These are phyloP conservation scores for Eucalyptus urophylla DNA, from an alignment of 345 rosid species.

Conservation along the genomic window DNA sequence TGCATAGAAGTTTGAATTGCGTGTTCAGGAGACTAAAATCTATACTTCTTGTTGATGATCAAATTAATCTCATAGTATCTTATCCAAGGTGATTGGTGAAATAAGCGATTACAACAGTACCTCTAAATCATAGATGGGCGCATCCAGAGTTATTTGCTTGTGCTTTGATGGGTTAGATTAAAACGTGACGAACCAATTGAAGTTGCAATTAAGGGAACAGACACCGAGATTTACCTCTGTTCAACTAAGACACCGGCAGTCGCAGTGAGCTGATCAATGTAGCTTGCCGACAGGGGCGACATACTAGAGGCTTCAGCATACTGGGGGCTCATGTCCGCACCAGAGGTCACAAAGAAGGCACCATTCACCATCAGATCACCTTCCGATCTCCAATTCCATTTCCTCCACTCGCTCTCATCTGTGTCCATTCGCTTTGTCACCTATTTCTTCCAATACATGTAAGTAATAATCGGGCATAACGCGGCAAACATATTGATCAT, in stretches of 20 bases:
- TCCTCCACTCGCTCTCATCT: conserved; percentile 1
- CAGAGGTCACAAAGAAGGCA: not conserved
- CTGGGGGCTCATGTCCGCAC: not conserved
- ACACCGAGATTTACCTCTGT: not conserved
- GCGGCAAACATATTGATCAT: not conserved
- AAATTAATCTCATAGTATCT: not conserved
- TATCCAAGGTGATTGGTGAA: not conserved
- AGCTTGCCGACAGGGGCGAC: not conserved
- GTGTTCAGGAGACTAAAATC: not conserved
- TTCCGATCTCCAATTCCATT: conserved; percentile 3
- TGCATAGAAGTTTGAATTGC: not conserved
- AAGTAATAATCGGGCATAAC: not conserved
- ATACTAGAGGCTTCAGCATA: conserved; percentile 2
- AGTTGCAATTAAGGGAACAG: not conserved
- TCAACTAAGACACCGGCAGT: not conserved
- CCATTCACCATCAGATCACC: conserved; percentile 5
- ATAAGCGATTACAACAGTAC: too few relatives aligned
- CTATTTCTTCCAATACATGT: not conserved
- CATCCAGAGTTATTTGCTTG: not conserved
- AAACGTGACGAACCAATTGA: not conserved
- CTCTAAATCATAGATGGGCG: not conserved
- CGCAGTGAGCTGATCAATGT: not conserved
- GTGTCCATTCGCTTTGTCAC: conserved; percentile 7
- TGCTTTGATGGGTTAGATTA: not conserved
- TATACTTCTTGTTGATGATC: not conserved